Conservation (phyloP, 805 yeast species). For the Pichia kluyveri region DNA sequence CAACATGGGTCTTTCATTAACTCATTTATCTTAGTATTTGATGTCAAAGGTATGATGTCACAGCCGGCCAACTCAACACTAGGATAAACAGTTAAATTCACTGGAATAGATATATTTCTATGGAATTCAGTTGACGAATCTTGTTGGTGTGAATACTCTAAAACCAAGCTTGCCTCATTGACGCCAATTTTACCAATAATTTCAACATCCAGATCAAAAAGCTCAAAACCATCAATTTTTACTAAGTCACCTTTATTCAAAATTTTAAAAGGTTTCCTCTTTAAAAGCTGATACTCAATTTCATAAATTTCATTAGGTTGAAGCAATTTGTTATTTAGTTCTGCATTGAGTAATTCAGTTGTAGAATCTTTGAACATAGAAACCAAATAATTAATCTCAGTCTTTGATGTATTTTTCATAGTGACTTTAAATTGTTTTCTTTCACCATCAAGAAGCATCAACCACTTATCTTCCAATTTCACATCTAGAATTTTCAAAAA, state of each 20-base stretch:
- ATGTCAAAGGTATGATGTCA: constrained; percentile 56
- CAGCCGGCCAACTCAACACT: constrained; percentile 68
- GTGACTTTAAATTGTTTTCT: constrained; percentile 37
- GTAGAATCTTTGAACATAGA: constrained; percentile 70
- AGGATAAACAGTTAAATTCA: constrained; percentile 60
- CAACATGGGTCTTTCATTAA: constrained; percentile 19
- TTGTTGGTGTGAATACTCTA: constrained; percentile 51
- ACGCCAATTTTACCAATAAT: constrained; percentile 68
- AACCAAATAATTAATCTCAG: constrained; percentile 46
- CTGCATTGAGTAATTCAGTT: constrained; percentile 50
- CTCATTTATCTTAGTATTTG: constrained; percentile 22
- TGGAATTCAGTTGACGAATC: constrained; percentile 26
- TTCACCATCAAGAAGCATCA: constrained; percentile 79
- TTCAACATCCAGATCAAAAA: constrained; percentile 42
- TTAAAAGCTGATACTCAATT: constrained; percentile 57
- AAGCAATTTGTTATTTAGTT: constrained; percentile 35
- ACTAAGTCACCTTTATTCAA: constrained; percentile 37
- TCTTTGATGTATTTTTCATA: constrained; percentile 50
- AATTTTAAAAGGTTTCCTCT: constrained; percentile 48
- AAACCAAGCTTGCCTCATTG: constrained; percentile 49
- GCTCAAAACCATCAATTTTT: constrained; percentile 29
- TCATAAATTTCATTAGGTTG: constrained; percentile 64
- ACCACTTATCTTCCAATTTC: constrained; percentile 53
- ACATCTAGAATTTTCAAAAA: constrained; percentile 41
- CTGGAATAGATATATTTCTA: constrained; percentile 58